Percentiles rank a stretch among this genome's conserved stretches.
Conservation (phyloP, 371 early-diverging fungal species). For the Mucor indicus region DNA sequence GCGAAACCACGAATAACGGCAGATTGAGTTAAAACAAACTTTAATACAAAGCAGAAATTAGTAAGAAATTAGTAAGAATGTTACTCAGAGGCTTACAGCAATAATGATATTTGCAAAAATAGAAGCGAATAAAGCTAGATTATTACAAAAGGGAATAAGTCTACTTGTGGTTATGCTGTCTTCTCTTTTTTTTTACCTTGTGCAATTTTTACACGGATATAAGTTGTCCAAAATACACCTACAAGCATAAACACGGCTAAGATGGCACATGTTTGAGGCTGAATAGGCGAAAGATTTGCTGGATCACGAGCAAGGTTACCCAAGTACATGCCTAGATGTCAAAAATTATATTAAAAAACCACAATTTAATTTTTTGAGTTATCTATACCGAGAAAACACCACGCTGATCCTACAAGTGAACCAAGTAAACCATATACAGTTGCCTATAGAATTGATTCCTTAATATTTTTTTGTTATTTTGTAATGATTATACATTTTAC, state of each 20-base stretch:
- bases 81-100: conserved; percentile 16
- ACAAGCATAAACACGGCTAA: conserved; percentile 33
- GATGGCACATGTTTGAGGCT: conserved; percentile 32
- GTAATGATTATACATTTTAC: conserved; percentile 1
- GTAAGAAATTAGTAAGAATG: background rate
- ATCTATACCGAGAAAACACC: conserved; percentile 18
- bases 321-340: conserved; percentile 27
- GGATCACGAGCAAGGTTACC: conserved; percentile 36
- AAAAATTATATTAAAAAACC: background rate
- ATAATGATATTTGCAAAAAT: conserved; percentile 36
- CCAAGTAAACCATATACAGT: conserved; percentile 12
- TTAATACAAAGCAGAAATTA: background rate
- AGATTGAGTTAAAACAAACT: conserved; percentile 37
- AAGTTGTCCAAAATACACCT: conserved; percentile 34
- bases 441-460: conserved; percentile 9
- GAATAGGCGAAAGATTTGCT: conserved; percentile 22
- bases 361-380: background rate
- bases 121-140: conserved; percentile 31
- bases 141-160: background rate
- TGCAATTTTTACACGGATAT: conserved; percentile 27
- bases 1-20: conserved; percentile 21
- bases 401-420: conserved; percentile 18
- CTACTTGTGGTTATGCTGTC: background rate
- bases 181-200: conserved; percentile 26
- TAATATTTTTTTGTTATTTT: too few relatives aligned